Percentiles rank a stretch among this genome's conserved stretches.
phyloP scores from a whole-genome alignment of 768 basidiomycete species.

The Leccinum uliginosum region DNA sequence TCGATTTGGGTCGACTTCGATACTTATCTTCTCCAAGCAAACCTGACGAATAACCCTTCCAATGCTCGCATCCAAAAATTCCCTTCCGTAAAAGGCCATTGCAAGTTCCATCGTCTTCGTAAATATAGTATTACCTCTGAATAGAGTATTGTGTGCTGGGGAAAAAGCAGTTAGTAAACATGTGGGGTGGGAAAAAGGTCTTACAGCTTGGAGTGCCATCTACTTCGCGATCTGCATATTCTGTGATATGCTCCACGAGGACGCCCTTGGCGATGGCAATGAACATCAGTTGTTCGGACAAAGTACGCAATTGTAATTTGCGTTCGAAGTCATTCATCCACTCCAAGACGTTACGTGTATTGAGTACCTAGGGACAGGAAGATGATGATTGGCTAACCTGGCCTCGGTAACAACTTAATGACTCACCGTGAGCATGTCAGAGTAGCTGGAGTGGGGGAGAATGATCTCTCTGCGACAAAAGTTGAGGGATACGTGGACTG shows the following conservation, averaged over 20 bases:
- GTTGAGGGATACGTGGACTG: constrained; percentile 5
- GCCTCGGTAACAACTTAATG: neutral
- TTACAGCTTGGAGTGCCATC: constrained; percentile 63
- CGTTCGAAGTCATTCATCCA: constrained; percentile 72
- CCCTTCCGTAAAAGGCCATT: constrained; percentile 78
- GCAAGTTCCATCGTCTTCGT: constrained; percentile 76
- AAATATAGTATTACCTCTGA: constrained; percentile 61
- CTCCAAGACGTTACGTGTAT: constrained; percentile 67
- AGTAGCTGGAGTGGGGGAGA: constrained; percentile 63
- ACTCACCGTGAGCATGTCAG: constrained; percentile 53
- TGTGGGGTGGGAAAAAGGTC: constrained; percentile 17
- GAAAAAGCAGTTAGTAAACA: constrained; percentile 2
- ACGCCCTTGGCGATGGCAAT: constrained; percentile 66
- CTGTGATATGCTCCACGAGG: constrained; percentile 64
- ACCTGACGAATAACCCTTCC: constrained; percentile 66
- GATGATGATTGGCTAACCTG: neutral
- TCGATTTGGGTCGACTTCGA: constrained; percentile 79
- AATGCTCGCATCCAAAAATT: constrained; percentile 77
- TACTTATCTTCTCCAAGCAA: constrained; percentile 66
- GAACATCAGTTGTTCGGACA: constrained; percentile 58
- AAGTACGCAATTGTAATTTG: constrained; percentile 60
- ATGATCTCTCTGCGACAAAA: constrained; percentile 62
- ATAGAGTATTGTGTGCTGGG: constrained; percentile 72
- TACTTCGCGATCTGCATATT: constrained; percentile 67
- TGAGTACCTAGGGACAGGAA: constrained; percentile 13